A percentile compares a stretch with the other conserved stretches of the same genome.
Evolutionary conservation across 2,329 filamentous ascomycete genomes (phyloP).

Genomic region (Claviceps arundinis): DNA sequence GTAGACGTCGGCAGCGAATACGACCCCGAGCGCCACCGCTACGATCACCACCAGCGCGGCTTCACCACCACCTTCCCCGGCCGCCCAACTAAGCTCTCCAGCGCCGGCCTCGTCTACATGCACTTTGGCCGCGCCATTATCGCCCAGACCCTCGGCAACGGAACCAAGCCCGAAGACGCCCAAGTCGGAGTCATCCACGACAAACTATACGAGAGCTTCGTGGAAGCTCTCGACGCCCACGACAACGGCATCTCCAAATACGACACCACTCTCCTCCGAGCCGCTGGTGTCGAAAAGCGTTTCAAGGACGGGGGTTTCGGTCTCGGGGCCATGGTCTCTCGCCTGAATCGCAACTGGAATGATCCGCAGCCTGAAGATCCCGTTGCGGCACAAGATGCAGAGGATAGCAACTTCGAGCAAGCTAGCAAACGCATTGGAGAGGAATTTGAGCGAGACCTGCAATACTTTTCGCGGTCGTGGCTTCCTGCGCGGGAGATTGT

Average conservation of each 20-base stretch:
- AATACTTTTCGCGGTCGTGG: slow-evolving; percentile 66
- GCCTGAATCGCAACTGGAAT: slow-evolving; percentile 73
- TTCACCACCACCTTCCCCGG: slow-evolving; percentile 78
- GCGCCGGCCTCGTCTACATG: slow-evolving; percentile 86
- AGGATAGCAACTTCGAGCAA: slow-evolving; percentile 66
- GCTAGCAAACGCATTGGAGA: slow-evolving; percentile 79
- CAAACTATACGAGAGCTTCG: slow-evolving; percentile 85
- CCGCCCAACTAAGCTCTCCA: slow-evolving; percentile 78
- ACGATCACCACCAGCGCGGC: slow-evolving; percentile 93
- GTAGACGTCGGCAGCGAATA: slow-evolving; percentile 98
- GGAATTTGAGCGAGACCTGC: slow-evolving; percentile 71
- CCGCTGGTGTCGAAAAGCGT: slow-evolving; percentile 64
- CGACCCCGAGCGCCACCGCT: slow-evolving; percentile 61
- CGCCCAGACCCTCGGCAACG: slow-evolving; percentile 29
- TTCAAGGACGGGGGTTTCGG: slow-evolving; percentile 75
- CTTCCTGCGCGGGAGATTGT: slow-evolving; percentile 76
- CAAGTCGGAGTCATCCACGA: slow-evolving; percentile 66
- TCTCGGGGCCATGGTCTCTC: slow-evolving; percentile 69
- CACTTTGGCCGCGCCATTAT: slow-evolving; percentile 86
- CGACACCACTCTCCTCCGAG: slow-evolving; percentile 54
- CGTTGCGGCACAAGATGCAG: slow-evolving; percentile 49
- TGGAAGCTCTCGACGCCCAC: slow-evolving; percentile 94
- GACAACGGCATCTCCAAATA: slow-evolving; percentile 88
- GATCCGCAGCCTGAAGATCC: slow-evolving; percentile 42
- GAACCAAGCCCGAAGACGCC: slow-evolving; percentile 32